Evolutionary conservation across 2,329 filamentous ascomycete species (phyloP).

Genomic region (Xylariaceae sp.): DNA sequence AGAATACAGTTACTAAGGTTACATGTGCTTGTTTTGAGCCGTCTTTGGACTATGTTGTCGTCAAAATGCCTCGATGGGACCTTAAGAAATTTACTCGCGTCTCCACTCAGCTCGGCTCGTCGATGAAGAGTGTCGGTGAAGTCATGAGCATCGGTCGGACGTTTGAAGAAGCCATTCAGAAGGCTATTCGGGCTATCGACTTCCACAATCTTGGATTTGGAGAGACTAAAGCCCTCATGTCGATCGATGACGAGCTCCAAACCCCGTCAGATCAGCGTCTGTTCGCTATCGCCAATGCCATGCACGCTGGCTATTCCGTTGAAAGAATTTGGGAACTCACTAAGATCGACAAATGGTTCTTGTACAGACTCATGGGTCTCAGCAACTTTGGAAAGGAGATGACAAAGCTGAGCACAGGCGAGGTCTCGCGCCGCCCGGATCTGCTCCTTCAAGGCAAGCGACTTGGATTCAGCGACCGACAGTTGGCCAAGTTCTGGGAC

Average conservation of each 20-base stretch:
- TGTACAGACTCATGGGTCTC: constrained; percentile 84
- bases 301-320: constrained; percentile 88
- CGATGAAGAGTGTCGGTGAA: constrained; percentile 99
- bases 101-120: constrained; percentile 90
- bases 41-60: constrained; percentile 94
- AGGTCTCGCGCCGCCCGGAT: constrained; percentile 59
- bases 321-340: constrained; percentile 98
- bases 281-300: constrained; percentile 96
- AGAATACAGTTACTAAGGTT: constrained; percentile 90
- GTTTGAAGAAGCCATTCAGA: constrained; percentile 98
- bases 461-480: constrained; percentile 89
- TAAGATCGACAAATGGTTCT: constrained; percentile 98
- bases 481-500: constrained; percentile 89
- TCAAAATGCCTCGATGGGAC: constrained; percentile 99
- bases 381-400: constrained; percentile 84
- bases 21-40: constrained; percentile 98
- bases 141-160: constrained; percentile 97
- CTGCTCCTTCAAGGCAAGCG: constrained; percentile 83
- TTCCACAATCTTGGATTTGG: constrained; percentile 94
- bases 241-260: constrained; percentile 91
- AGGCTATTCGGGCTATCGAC: constrained; percentile 93
- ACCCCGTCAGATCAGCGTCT: constrained; percentile 96
- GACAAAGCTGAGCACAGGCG: constrained; percentile 59
- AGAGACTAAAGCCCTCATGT: constrained; percentile 87
- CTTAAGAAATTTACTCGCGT: constrained; percentile 98